Percentiles rank a stretch among this genome's conserved stretches.
These are phyloP conservation scores for Metroxylon sagu DNA, from an alignment of 176 grass and related monocot genomes.

Conservation along the genomic window DNA sequence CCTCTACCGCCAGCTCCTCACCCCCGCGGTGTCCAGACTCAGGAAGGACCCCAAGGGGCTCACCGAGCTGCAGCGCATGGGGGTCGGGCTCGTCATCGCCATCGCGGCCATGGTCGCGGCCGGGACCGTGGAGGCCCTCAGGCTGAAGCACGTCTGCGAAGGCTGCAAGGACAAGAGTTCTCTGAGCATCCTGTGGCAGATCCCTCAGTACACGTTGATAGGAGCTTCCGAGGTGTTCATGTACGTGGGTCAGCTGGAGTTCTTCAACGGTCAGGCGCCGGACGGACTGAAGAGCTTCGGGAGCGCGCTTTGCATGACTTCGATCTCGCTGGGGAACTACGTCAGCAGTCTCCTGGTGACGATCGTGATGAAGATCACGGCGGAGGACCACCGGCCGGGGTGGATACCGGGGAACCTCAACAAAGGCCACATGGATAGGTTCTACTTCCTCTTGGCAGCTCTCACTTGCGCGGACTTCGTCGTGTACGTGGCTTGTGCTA, in stretches of 20 bases:
- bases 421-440: slow-evolving; percentile 68
- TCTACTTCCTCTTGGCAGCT: slow-evolving; percentile 74
- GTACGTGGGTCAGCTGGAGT: slow-evolving; percentile 95
- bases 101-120: slow-evolving; percentile 66
- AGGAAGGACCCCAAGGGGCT: slow-evolving; percentile 24
- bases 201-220: slow-evolving; percentile 74
- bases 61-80: slow-evolving; percentile 83
- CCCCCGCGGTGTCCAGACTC: slow-evolving; percentile 37
- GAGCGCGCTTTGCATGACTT: slow-evolving; percentile 91
- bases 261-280: slow-evolving; percentile 79
- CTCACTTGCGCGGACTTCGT: slow-evolving; percentile 52
- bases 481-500: slow-evolving; percentile 50
- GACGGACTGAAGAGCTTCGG: slow-evolving; percentile 91
- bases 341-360: slow-evolving; percentile 67
- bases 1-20: slow-evolving; percentile 56
- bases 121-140: slow-evolving; percentile 60
- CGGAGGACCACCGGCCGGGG: slow-evolving; percentile 21
- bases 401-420: slow-evolving; percentile 87
- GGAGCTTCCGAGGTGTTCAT: slow-evolving; percentile 94
- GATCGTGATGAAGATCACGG: slow-evolving; percentile 49
- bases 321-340: slow-evolving; percentile 92
- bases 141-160: slow-evolving; percentile 26
- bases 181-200: slow-evolving; percentile 84
- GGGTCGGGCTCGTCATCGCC: slow-evolving; percentile 60
- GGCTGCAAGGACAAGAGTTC: slow-evolving; percentile 29